Base-by-base conservation (phyloP, 148 eudicot genomes). In the Nyssa sinensis region DNA sequence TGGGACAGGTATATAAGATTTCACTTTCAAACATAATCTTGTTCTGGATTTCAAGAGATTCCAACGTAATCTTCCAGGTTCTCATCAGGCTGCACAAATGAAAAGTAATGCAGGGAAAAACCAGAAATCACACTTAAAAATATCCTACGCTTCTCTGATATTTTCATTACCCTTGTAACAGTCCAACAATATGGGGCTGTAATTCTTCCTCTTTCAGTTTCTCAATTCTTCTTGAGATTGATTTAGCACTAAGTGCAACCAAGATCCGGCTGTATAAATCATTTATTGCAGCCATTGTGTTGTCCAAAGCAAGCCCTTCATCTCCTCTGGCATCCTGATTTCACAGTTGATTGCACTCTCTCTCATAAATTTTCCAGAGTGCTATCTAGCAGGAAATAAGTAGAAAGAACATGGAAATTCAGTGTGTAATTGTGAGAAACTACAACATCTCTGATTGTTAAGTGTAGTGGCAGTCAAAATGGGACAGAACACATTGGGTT, bases 171-270 rank as follows among this genome's bases (percentile, higher is more conserved):
- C 99, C 99, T 78, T 93, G 93, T 75, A 95, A 78, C 19, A 95
- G 80, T 80, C 90, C 99, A 77, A 78, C 73, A 66, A 95, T 88
- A 72, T 95, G 98, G 28, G 99, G 99, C 49, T 89, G 90, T 33
- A 95, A 80, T 59, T 95, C 99, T 69, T 93, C 96, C 75, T 87
- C 94, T 72, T 86, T 84, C 62, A 95, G 88, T 66, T 90, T 92
- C 75, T 95, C 97, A 63, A 95, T 95, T 70, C 78, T 85, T 74
- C 83, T 78, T 27, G 99, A 90, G 66, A 95, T 90, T 16, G 97
- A 89, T 79, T 95, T 94, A 6, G 97, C 98, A 83, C 98, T 86
- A 55, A 95, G 88, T 47, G 97, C 91, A 72, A 95, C 99, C 75
- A 93, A 47, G 75, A 95, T 95, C 80, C 97, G 79, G 66, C 97